Evolutionary conservation across 495 filamentous ascomycete genomes (phyloP), one percentile per base, ranked within the genome.

Genomic region (Rostrohypoxylon terebratum): DNA sequence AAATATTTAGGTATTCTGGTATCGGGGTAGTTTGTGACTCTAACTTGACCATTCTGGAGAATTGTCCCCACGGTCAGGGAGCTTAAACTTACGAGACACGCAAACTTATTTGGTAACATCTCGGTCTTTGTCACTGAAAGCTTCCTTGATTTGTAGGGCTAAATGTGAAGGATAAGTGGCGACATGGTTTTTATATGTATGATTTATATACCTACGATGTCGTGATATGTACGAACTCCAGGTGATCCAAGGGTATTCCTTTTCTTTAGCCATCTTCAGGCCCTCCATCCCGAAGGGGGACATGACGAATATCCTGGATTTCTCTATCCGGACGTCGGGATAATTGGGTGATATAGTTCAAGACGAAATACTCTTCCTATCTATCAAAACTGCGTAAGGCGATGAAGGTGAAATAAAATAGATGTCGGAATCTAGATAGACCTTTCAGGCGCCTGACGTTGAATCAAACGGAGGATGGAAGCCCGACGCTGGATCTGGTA

Each of bases 41-140:
- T 79, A 33, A 84, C 80, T 76, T 91, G 90, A 14, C 87, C 89
- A 77, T 92, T 92, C 63, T 91, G 83, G 20, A 90, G 78, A 72
- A 91, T 91, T 11, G 85, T 89, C 13, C 73, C 80, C 4, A 75
- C 72, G 20, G 62, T 58, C 16, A 81, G 59, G 67, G 73, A 69
- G 23, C 77, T 63, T 42, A 82, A 18, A 68, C 71, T 69, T 51
- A 82, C 58, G 9, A 63, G 61, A 5, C 55, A 44, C 33, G 50
- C 45, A n/a, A 66, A 34, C 18, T 54, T 71, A 18, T 38, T 40
- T 0, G 62, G 20, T 11, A 64, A 21, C 76, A 78, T 76, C 58
- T 62, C 44, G 5, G 6, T 20, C 18, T 38, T 4, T 34, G 34
- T 44, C 14, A 33, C 16, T 2, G 14, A 42, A 33, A 8, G 36